Percentiles rank a stretch among this genome's conserved stretches.
phyloP scores from a whole-genome alignment of 2,329 filamentous ascomycete species.

The Paracamarosporium sp. region DNA sequence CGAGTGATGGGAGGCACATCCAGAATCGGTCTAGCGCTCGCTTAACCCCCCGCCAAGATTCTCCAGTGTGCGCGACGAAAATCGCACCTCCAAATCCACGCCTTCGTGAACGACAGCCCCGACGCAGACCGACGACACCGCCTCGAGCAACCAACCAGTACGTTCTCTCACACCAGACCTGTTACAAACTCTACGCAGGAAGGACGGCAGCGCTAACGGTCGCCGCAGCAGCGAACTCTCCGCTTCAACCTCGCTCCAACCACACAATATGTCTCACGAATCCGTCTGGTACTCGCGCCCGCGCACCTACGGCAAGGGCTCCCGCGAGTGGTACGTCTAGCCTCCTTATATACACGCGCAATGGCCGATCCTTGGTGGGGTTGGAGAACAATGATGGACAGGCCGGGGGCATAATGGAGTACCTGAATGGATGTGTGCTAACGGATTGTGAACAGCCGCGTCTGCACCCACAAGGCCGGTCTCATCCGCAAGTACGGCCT shows the following conservation, averaged over 20 bases:
- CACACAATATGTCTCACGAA: constrained; percentile 83
- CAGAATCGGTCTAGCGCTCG: not conserved
- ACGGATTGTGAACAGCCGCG: constrained; percentile 63
- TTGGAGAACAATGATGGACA: constrained; percentile 11
- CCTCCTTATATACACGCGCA: constrained; percentile 7
- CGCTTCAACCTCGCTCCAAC: constrained; percentile 30
- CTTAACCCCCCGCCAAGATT: constrained; percentile 2
- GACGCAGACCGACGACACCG: constrained; percentile 33
- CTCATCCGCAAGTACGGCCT: constrained; percentile 99
- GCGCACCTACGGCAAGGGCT: constrained; percentile 95
- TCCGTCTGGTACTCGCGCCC: constrained; percentile 99
- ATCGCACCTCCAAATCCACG: constrained; percentile 25
- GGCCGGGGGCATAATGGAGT: not conserved
- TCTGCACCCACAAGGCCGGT: constrained; percentile 96
- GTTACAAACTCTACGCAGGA: not conserved
- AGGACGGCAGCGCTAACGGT: constrained; percentile 17
- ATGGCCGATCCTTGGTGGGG: not conserved
- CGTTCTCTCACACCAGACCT: constrained; percentile 11
- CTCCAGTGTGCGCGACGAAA: constrained; percentile 14
- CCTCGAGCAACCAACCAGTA: constrained; percentile 35
- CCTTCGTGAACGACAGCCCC: constrained; percentile 35
- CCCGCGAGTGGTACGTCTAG: constrained; percentile 82
- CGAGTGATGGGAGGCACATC: not conserved
- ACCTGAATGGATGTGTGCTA: constrained; percentile 28
- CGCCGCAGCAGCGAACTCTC: constrained; percentile 27